phyloP scores from a whole-genome alignment of 1,284 basidiomycete species.

The Sporisorium iseilematis-ciliati region DNA sequence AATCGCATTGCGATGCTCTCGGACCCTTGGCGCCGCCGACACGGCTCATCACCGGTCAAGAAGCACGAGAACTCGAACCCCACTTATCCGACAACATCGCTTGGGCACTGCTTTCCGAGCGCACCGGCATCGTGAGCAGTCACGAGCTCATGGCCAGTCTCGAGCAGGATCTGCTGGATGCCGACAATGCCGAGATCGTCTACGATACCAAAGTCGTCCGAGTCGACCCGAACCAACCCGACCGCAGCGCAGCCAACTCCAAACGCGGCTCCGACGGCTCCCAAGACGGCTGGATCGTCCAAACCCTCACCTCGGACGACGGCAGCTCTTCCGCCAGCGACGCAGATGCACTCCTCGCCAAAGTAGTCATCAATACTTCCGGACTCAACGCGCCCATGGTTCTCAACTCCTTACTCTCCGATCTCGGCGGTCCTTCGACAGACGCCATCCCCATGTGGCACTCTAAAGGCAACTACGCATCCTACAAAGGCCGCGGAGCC shows the following conservation, averaged over 20 bases:
- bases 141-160: conserved; percentile 82
- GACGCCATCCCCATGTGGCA: conserved; percentile 60
- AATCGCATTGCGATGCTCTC: conserved; percentile 48
- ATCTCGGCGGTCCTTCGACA: conserved; percentile 21
- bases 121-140: conserved; percentile 91
- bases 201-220: conserved; percentile 88
- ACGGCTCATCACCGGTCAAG: conserved; percentile 79
- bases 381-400: conserved; percentile 76
- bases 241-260: conserved; percentile 7
- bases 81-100: conserved; percentile 80
- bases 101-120: conserved; percentile 82
- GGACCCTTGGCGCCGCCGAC: conserved; percentile 69
- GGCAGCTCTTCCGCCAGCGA: conserved; percentile 57
- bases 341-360: conserved; percentile 82
- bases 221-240: conserved; percentile 76
- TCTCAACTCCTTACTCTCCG: conserved; percentile 58
- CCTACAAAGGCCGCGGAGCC: conserved; percentile 59
- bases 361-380: conserved; percentile 86
- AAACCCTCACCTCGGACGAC: conserved; percentile 68
- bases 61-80: conserved; percentile 83
- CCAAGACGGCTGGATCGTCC: conserved; percentile 74
- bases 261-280: conserved; percentile 55
- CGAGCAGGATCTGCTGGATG: conserved; percentile 81
- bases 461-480: conserved; percentile 67
- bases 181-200: conserved; percentile 80